Evolutionary conservation across 176 grass and related monocot species (phyloP), one percentile per base, ranked within the genome.

Genomic region (Calamus simplicifolius): DNA sequence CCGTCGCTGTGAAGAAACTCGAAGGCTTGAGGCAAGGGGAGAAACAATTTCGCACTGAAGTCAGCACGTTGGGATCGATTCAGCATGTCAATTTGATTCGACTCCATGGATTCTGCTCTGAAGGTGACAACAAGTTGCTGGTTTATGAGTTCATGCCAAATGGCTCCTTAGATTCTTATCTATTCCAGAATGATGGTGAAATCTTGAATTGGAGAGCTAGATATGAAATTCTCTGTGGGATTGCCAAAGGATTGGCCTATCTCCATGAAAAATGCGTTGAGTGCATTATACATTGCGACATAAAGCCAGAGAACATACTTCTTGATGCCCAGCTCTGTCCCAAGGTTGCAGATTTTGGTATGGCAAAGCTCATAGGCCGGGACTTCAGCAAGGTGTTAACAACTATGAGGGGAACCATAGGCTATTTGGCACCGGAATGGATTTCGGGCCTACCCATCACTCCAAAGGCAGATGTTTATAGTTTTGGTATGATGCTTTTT

Each of bases 271-370:
- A 72, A 67, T 85, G 72, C 48, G 35, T 19, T 12, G 50, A 73
- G 1, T 27, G 29, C 57, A 85, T 85, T 10, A 80, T 77, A 31
- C 67, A 85, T 29, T 80, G 72, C 21, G 72, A 76, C 19, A 29
- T 80, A n/a, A 85, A 85, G 35, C 72, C 77, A 1, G 72, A 80
- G 16, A 85, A 85, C 69, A 31, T 80, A 67, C 61, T 85, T 52
- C 15, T 80, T 13, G 62, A 76, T 27, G 51, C 1, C 4, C 12
- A 63, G 5, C 68, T 75, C 3, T 30, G 15, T 25, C 51, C 77
- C 16, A 73, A 76, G 58, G 18, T 80, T 3, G 50, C 82, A 49
- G 67, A 85, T 18, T 85, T 85, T 6, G 72, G 82, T 4, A 60
- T 80, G 57, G 72, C 62, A 2, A 85, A 85, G 62, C 77, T 80